Evolutionary conservation across 164 flowering plant genomes (phyloP).

Genomic region (Brasenia schreberi): DNA sequence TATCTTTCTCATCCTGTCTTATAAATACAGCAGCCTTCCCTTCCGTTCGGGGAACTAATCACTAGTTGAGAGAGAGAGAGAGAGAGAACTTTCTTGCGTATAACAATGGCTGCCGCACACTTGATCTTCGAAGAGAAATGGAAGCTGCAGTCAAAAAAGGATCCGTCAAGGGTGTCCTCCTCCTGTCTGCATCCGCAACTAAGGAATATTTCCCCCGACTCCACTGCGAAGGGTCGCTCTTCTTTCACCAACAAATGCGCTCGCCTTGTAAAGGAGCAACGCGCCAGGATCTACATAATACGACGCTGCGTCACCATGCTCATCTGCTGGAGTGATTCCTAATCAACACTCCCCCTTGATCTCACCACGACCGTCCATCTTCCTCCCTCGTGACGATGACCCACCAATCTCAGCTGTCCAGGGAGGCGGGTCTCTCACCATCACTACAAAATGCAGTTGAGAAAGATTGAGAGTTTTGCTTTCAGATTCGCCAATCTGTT

Average conservation of each 20-base stretch:
- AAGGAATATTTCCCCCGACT: neutral
- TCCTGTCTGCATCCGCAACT: no score
- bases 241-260: slow-evolving; percentile 57
- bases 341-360: no score
- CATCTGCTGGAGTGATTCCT: slow-evolving; percentile 56
- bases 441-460: neutral
- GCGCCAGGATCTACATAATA: slow-evolving; percentile 79
- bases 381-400: neutral
- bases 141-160: neutral
- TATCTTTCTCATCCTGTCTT: no score
- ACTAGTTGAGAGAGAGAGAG: neutral
- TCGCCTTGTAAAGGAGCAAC: slow-evolving; percentile 55
- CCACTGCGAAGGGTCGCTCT: slow-evolving; percentile 4
- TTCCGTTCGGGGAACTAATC: no score
- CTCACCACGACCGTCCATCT: neutral
- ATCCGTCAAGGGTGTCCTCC: neutral
- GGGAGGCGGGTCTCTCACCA: neutral
- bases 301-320: slow-evolving; percentile 79
- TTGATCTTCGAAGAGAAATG: neutral
- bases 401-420: neutral
- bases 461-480: neutral
- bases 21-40: no score
- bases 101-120: neutral
- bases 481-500: neutral
- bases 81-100: neutral